phyloP scores from a whole-genome alignment of 1,284 basidiomycete genomes.

The Austroboletus olivaceoglutinosus region DNA sequence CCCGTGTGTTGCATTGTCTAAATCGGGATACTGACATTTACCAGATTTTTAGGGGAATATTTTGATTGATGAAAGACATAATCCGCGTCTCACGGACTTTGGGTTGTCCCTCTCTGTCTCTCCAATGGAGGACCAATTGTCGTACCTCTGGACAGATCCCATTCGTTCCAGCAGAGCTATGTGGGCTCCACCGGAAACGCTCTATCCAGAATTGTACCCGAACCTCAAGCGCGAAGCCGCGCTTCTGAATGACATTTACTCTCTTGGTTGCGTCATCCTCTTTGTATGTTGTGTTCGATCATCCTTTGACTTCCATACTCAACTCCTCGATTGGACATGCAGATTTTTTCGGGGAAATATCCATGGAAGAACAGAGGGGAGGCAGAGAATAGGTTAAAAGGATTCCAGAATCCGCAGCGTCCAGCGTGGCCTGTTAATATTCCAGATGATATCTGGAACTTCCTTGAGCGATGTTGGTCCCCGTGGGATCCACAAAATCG shows the following conservation, averaged over 20 bases:
- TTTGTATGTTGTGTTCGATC: background rate
- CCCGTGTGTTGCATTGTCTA: background rate
- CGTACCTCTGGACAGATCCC: background rate
- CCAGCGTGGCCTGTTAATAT: conserved; percentile 3
- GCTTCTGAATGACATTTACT: conserved; percentile 7
- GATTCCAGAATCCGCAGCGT: conserved; percentile 3
- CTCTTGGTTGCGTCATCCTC: conserved; percentile 9
- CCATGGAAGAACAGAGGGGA: conserved; percentile 1
- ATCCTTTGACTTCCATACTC: background rate
- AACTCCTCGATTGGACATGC: background rate
- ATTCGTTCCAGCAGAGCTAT: background rate
- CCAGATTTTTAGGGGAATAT: background rate
- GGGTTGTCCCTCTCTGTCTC: conserved; percentile 5
- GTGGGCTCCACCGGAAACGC: background rate
- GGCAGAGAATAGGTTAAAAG: background rate
- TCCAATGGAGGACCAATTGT: background rate
- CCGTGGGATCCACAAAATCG: background rate
- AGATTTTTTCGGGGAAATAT: conserved; percentile 3
- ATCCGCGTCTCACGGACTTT: conserved; percentile 10
- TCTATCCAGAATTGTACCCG: background rate
- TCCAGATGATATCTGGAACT: conserved; percentile 3
- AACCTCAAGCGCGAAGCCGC: background rate
- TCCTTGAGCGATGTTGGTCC: conserved; percentile 12
- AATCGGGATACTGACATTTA: background rate
- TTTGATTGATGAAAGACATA: conserved; percentile 5